Conservation (phyloP, 2,329 filamentous ascomycete genomes). For the Talaromyces sp. region DNA sequence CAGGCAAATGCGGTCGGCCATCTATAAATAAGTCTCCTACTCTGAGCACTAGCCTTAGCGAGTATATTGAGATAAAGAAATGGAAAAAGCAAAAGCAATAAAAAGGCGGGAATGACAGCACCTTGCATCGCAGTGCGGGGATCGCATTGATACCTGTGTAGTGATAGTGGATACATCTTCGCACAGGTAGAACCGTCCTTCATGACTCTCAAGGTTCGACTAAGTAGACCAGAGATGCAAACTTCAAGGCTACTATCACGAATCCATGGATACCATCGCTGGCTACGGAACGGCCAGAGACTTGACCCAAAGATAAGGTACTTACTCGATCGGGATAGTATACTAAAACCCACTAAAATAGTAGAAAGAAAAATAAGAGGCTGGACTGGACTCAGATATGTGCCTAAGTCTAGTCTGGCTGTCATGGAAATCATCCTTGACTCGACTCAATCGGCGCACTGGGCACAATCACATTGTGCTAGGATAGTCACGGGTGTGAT, state of each 20-base stretch:
- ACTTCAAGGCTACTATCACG: background rate
- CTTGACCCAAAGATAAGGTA: background rate
- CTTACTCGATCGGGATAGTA: slow-evolving; percentile 7
- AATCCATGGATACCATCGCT: background rate
- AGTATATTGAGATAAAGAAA: slow-evolving; percentile 3
- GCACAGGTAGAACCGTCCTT: background rate
- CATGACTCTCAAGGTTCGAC: slow-evolving; percentile 1
- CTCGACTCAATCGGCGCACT: background rate
- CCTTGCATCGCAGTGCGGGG: slow-evolving; percentile 8
- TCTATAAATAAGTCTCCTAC: background rate
- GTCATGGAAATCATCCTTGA: background rate
- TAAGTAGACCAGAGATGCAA: background rate
- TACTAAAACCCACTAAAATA: background rate
- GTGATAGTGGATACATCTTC: background rate
- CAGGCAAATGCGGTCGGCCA: background rate
- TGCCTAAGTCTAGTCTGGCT: slow-evolving; percentile 3
- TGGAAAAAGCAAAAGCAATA: slow-evolving; percentile 8
- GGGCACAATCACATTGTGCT: slow-evolving; percentile 7
- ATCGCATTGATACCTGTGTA: background rate
- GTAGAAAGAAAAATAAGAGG: background rate
- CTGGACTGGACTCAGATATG: background rate
- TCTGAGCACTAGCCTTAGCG: background rate
- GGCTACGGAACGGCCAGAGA: background rate
- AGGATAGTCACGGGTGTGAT: slow-evolving; percentile 8
- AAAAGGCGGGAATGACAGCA: slow-evolving; percentile 15